Base-by-base conservation (phyloP, 495 filamentous ascomycete genomes). In the Bathelium albidoporum region DNA sequence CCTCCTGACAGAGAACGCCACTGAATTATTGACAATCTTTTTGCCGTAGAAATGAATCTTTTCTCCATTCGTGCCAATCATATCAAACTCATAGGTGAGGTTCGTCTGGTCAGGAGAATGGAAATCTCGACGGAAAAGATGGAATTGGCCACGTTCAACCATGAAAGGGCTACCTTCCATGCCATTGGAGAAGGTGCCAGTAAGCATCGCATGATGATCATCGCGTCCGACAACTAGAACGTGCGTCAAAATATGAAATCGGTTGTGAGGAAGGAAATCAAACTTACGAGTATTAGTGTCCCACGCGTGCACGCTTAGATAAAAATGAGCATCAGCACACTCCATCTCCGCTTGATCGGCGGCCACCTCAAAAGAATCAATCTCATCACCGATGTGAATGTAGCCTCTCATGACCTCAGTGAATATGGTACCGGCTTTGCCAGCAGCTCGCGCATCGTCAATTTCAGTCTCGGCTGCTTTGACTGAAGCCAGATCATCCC, bases 381-480 rank as follows among this genome's bases (percentile, higher is more conserved):
- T 78, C 24, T 76, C 75, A 18, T 72, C 68, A 24, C 82, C 80
- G 59, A 79, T 69, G 69, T 87, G 81, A 22, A 87, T 75, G 62
- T 78, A 80, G 20, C 85, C 85, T 18, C 81, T 81, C 83, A 87
- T 85, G 66, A 87, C 78, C 74, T 86, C 83, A 18, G 80, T 81
- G 64, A 87, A 87, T 63, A 83, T 76, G 1, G 84, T 83, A 64
- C 70, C 73, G 14, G 77, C 73, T 36, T 78, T 73, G 55, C 75
- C 62, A 3, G 75, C 77, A 20, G 41, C 49, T 29, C 49, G 36
- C 52, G 32, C 63, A 55, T 60, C 60, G 43, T 62, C 43, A 66
- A 55, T 70, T 34, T 62, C 71, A 63, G 32, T 59, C 59, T 44
- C 70, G 2, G 82, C 49, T 24, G 4, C 7, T 9, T 26, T 26